A percentile compares a stretch with the other conserved stretches of the same genome.
phyloP scores from a whole-genome alignment of 495 filamentous ascomycete species.

The Aspergillus cavernicola region DNA sequence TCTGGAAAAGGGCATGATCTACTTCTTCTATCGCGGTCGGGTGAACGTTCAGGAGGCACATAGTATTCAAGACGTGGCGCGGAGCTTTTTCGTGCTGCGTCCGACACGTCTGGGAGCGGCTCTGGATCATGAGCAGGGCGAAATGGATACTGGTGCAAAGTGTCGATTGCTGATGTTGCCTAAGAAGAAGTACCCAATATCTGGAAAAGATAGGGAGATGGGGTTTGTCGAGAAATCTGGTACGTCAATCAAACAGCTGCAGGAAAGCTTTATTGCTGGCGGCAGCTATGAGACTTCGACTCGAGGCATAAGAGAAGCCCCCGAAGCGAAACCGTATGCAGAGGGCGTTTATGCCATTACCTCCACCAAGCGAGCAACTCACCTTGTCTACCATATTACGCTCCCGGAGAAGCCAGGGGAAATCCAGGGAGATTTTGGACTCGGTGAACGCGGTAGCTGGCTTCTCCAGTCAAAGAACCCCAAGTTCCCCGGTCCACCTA shows the following conservation, averaged over 20 bases:
- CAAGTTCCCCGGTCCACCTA: constrained; percentile 57
- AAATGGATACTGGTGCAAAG: constrained; percentile 56
- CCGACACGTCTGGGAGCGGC: constrained; percentile 68
- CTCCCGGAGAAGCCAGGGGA: constrained; percentile 67
- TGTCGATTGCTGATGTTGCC: constrained; percentile 74
- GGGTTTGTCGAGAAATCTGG: constrained; percentile 79
- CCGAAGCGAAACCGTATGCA: constrained; percentile 69
- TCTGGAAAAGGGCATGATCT: constrained; percentile 89
- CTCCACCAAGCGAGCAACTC: constrained; percentile 63
- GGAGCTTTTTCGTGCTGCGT: constrained; percentile 78
- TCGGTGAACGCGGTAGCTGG: constrained; percentile 71
- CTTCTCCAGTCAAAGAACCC: constrained; percentile 81
- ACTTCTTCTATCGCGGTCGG: constrained; percentile 84
- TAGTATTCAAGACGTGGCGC: constrained; percentile 67
- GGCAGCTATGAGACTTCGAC: constrained; percentile 77
- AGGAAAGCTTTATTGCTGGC: constrained; percentile 63
- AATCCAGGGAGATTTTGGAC: constrained; percentile 73
- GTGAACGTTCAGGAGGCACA: constrained; percentile 71
- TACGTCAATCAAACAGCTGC: constrained; percentile 64
- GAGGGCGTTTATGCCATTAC: constrained; percentile 89
- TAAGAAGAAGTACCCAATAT: constrained; percentile 82
- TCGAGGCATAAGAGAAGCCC: constrained; percentile 61
- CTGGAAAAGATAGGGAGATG: constrained; percentile 69
- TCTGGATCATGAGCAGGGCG: constrained; percentile 53
- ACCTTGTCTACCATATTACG: constrained; percentile 80